Evolutionary conservation across 768 basidiomycete species (phyloP).

Genomic region (Myochromella boudieri): DNA sequence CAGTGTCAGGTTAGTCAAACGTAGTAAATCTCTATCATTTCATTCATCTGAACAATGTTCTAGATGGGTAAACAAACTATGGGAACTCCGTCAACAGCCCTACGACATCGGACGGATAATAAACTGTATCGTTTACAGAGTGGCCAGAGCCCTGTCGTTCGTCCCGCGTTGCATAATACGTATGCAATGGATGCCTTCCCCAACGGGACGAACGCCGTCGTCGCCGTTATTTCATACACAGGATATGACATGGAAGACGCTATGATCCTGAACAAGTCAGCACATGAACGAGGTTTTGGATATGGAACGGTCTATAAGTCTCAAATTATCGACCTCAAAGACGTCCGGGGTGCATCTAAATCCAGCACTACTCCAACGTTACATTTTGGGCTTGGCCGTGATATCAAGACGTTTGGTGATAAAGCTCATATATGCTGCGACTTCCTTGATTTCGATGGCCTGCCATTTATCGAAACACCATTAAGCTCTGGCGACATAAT

Average conservation of each 20-base stretch:
- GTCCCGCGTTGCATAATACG: slow-evolving; percentile 85
- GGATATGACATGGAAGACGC: slow-evolving; percentile 99
- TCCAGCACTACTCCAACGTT: slow-evolving; percentile 57
- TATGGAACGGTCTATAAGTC: slow-evolving; percentile 98
- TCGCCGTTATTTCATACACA: slow-evolving; percentile 99
- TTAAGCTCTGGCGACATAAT: slow-evolving; percentile 76
- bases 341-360: slow-evolving; percentile 67
- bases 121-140: slow-evolving; percentile 96
- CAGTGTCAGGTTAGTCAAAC: slow-evolving; percentile 78
- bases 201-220: slow-evolving; percentile 96
- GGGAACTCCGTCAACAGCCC: slow-evolving; percentile 94
- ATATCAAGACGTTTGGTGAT: slow-evolving; percentile 57
- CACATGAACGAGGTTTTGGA: slow-evolving; percentile 95
- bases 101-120: slow-evolving; percentile 94
- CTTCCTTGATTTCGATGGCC: slow-evolving; percentile 78
- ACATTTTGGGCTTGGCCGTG: slow-evolving; percentile 88
- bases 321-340: slow-evolving; percentile 86
- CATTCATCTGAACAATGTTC: background rate
- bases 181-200: slow-evolving; percentile 99
- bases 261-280: slow-evolving; percentile 99
- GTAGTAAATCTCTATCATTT: background rate
- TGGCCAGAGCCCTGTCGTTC: slow-evolving; percentile 93
- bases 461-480: slow-evolving; percentile 75
- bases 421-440: slow-evolving; percentile 38
- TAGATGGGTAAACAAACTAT: slow-evolving; percentile 99